These are phyloP conservation scores for Ziziphus jujuba DNA, from an alignment of 306 rosid genomes.

Conservation along the genomic window DNA sequence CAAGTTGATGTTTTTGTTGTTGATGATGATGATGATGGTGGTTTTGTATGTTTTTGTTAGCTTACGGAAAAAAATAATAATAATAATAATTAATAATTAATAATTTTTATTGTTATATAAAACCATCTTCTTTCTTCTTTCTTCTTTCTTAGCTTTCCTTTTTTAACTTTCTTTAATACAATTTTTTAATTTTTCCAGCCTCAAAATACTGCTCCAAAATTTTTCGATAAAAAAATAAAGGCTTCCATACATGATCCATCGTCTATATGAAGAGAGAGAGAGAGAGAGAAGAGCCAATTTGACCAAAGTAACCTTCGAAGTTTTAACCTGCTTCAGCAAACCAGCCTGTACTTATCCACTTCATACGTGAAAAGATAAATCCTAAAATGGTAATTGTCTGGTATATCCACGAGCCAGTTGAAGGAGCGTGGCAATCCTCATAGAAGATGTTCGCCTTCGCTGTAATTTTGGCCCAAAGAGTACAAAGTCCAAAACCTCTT, in stretches of 20 bases:
- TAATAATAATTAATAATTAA: slow-evolving; percentile 1
- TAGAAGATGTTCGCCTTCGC: too few species aligned
- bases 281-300: neutral
- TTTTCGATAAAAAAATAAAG: neutral
- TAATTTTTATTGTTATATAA: slow-evolving; percentile 8
- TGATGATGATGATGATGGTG: neutral
- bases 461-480: slow-evolving; percentile 11
- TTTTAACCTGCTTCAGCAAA: neutral
- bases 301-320: slow-evolving; percentile 23
- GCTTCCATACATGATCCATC: too few species aligned
- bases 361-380: neutral
- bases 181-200: slow-evolving; percentile 22
- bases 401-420: slow-evolving; percentile 7
- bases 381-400: slow-evolving; percentile 4
- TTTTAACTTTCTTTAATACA: neutral
- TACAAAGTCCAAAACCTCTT: slow-evolving; percentile 12
- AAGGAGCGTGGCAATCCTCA: neutral
- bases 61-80: neutral
- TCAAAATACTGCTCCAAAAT: slow-evolving; percentile 16
- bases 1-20: slow-evolving; percentile 32
- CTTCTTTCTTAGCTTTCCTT: slow-evolving; percentile 12
- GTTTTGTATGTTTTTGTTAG: slow-evolving; percentile 21
- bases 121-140: slow-evolving; percentile 10
- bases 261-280: neutral
- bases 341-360: neutral